Evolutionary conservation across 2,329 filamentous ascomycete species (phyloP).

Genomic region (Emmonsiellopsis sp.): DNA sequence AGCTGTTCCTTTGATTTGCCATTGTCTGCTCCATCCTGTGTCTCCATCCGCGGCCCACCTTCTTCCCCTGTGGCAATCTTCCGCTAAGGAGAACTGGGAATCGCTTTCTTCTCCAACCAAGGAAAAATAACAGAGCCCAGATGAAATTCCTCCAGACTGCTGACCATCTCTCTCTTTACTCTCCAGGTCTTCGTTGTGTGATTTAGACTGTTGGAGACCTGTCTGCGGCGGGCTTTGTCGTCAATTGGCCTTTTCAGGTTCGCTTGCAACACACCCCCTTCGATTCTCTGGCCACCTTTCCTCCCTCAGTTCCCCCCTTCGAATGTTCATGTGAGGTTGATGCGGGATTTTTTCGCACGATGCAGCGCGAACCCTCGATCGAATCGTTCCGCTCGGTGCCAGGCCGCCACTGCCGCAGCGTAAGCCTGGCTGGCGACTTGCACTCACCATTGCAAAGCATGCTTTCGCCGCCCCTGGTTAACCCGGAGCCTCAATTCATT

Average conservation of each 20-base stretch:
- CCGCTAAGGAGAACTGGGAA: not conserved
- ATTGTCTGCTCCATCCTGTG: not conserved
- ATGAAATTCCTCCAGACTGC: not conserved
- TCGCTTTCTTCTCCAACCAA: not conserved
- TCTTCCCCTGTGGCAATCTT: not conserved
- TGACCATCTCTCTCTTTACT: not conserved
- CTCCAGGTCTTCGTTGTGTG: not conserved
- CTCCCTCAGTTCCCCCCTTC: not conserved
- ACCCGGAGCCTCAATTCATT: conserved; percentile 78
- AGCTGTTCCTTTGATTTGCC: not conserved
- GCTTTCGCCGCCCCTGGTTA: conserved; percentile 60
- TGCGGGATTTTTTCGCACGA: conserved; percentile 1
- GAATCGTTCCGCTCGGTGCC: conserved; percentile 3
- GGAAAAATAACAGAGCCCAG: not conserved
- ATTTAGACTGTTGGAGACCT: conserved; percentile 1
- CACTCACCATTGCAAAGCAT: conserved; percentile 28
- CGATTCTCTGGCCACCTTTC: not conserved
- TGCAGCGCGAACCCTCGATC: not conserved
- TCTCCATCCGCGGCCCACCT: not conserved
- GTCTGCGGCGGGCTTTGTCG: not conserved
- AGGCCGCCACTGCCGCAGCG: conserved; percentile 21
- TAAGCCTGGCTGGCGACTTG: conserved; percentile 31
- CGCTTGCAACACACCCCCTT: conserved; percentile 1
- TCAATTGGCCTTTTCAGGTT: conserved; percentile 1
- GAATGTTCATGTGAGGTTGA: conserved; percentile 1